Base-by-base conservation (phyloP, 257 asterid species). In the Anisodus tanguticus region DNA sequence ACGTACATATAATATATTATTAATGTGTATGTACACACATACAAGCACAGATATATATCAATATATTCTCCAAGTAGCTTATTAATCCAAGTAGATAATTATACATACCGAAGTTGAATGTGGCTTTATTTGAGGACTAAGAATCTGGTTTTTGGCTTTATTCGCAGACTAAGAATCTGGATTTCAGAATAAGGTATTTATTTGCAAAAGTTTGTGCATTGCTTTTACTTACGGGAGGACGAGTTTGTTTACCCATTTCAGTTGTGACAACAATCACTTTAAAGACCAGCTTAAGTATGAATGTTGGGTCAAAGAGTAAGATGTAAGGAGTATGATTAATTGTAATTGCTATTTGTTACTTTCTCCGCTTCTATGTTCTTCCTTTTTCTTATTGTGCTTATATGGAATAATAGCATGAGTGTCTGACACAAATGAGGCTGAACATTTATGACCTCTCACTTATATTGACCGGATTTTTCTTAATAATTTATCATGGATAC, bases 401-500 rank as follows among this genome's bases (percentile, higher is more conserved):
- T 22, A 74, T 49, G 60, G 3, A 22, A 49, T 26, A 26, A 26
- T 49, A 11, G 60, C 80, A 19, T 12, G 60, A 31, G 45, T 74
- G 37, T 19, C n/a, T 72, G 80, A 72, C 41, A 47, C 59, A 19
- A 47, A 47, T 72, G 80, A 72, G 3, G 80, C 41, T 19, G 59
- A 11, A 19, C 19, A 72, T 72, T 19, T 72, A 47, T 47, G 3
- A 19, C 80, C 10, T 16, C 26, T 47, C 19, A 19, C 41, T 72
- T 19, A 11, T 72, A 19, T 72, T 47, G 19, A 72, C 41, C 60
- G 17, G 4, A 71, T 8, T 22, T 76, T 22, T 53, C 62, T 22
- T 76, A 76, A 26, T 51, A 76, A 22, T 7, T 74, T 51, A 17
- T 76, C 62, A 51, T 26, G 63, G 8, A 22, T 22, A 51, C 62